A percentile compares a stretch with the other conserved stretches of the same genome.
Conservation (phyloP, 768 basidiomycete genomes). For the Cyathus striatus region DNA sequence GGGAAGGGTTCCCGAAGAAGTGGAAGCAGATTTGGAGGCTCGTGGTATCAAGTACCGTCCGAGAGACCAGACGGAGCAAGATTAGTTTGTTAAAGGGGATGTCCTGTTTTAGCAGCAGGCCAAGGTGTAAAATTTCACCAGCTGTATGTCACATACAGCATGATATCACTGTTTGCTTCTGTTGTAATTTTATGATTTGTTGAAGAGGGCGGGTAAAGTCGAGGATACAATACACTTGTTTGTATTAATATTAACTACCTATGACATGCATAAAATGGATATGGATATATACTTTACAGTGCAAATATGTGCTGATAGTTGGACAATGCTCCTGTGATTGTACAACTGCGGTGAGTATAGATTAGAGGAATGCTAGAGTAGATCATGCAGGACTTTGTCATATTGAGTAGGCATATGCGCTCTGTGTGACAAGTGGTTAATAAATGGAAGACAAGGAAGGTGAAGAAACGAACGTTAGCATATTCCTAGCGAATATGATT, state of each 20-base stretch:
- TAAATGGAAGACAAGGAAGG: slow-evolving; percentile 1
- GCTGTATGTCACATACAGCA: too few relatives aligned
- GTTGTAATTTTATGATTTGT: too few relatives aligned
- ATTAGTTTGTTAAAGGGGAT: slow-evolving; percentile 27
- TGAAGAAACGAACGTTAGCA: slow-evolving; percentile 58
- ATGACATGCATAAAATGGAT: too few relatives aligned
- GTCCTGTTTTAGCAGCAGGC: not conserved
- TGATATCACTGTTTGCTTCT: too few relatives aligned
- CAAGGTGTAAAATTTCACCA: too few relatives aligned
- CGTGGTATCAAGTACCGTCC: slow-evolving; percentile 83
- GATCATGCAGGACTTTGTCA: slow-evolving; percentile 67
- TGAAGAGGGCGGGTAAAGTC: too few relatives aligned
- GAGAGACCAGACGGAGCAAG: slow-evolving; percentile 73
- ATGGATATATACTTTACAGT: not conserved
- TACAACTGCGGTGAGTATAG: too few relatives aligned
- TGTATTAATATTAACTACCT: too few relatives aligned
- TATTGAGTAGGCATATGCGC: slow-evolving; percentile 81
- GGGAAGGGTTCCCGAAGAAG: slow-evolving; percentile 80
- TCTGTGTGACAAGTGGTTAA: slow-evolving; percentile 23
- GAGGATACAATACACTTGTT: too few relatives aligned
- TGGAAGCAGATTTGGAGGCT: slow-evolving; percentile 73
- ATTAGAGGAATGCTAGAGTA: slow-evolving; percentile 32
- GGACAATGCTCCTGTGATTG: too few relatives aligned
- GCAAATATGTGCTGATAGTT: not conserved
- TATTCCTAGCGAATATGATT: slow-evolving; percentile 76